Base-by-base conservation (phyloP, 805 yeast species). In the Metschnikowia matae region DNA sequence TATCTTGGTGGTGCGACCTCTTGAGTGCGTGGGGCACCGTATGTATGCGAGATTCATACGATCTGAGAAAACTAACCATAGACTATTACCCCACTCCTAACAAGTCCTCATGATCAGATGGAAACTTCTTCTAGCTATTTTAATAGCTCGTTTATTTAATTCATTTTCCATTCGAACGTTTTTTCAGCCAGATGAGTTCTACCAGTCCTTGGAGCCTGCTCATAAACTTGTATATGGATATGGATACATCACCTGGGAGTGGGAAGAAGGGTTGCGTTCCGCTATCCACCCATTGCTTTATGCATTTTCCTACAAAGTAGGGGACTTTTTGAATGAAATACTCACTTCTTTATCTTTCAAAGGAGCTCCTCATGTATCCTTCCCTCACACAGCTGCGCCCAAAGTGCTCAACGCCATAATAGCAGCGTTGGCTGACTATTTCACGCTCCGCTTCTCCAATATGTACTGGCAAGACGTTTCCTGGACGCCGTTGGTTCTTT, bases 161-260 rank as follows among this genome's bases (percentile, higher is more conserved):
- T 80, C 95, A 0, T 62, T 87, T 21, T 64, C 83, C 1, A 79
- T 81, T 4, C 63, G 63, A 49, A 89, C 98, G 0, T 94, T 82
- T 63, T 94, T 94, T 69, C 99, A 94, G 65, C 92, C 99, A 0
- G 99, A 94, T 66, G 99, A 94, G 67, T 94, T 77, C 68, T 94
- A 85, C 83, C 99, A 94, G 67, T 75, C 91, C 0, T 69, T 94
- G 46, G 99, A 94, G 61, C 96, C 97, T 0, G 99, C 98, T 0
- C 96, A 90, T 65, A 50, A 61, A 3, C 69, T 76, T 35, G 85
- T 85, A 0, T 89, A 75, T 64, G 91, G 94, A 1, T 85, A 84
- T 54, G 99, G 99, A 0, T 80, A 81, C 58, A 63, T 82, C 35
- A 89, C 98, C 0, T 94, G 99, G 99, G 99, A 94, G 67, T 94